These are phyloP conservation scores for Sequoia sempervirens DNA, from an alignment of 75 land plant genomes.

Conservation along the genomic window DNA sequence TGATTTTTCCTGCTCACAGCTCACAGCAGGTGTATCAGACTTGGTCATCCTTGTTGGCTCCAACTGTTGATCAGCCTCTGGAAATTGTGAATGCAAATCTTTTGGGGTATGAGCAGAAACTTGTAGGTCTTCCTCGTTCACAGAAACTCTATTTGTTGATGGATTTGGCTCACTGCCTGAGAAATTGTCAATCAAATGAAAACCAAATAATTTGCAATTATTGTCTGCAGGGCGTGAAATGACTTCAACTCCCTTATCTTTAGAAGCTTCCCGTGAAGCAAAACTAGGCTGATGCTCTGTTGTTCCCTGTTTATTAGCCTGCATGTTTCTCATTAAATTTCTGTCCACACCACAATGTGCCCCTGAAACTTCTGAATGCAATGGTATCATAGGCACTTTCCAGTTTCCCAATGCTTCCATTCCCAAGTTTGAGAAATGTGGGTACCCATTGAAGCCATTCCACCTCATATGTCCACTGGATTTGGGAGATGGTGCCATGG, in stretches of 20 bases:
- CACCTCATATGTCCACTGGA: constrained; percentile 19
- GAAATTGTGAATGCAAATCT: constrained; percentile 8
- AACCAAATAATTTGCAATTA: constrained; percentile 66
- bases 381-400: constrained; percentile 27
- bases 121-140: constrained; percentile 12
- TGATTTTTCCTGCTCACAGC: constrained; percentile 36
- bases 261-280: not conserved
- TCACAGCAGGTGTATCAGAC: constrained; percentile 18
- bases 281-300: constrained; percentile 18
- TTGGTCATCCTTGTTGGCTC: constrained; percentile 27
- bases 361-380: constrained; percentile 15
- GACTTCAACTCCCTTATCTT: constrained; percentile 12
- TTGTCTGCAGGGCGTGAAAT: constrained; percentile 24
- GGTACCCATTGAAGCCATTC: constrained; percentile 23
- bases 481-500: constrained; percentile 18
- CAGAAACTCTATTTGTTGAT: not conserved
- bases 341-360: not conserved
- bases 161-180: constrained; percentile 12
- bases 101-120: not conserved
- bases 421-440: constrained; percentile 12
- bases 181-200: constrained; percentile 31
- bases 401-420: constrained; percentile 35
- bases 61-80: constrained; percentile 22
- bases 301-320: constrained; percentile 7
- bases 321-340: constrained; percentile 1